These are phyloP conservation scores for Gilbertella persicaria DNA, from an alignment of 371 early-diverging fungal genomes.

Conservation along the genomic window DNA sequence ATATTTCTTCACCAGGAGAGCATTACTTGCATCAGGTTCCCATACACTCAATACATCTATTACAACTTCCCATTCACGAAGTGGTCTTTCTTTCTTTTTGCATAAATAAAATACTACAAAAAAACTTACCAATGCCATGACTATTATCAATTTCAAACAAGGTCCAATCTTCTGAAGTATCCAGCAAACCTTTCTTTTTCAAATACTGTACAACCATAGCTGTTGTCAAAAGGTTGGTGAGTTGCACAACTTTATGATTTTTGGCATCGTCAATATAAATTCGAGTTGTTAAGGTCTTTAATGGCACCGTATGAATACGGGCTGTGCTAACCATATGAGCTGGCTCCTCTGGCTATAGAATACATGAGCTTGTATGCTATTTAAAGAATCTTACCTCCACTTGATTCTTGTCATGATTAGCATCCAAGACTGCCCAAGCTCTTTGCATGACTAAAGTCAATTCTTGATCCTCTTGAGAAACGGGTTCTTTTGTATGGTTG, in stretches of 20 bases:
- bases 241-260: slow-evolving; percentile 72
- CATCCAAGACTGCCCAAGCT: slow-evolving; percentile 32
- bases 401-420: not conserved
- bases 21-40: slow-evolving; percentile 75
- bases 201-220: slow-evolving; percentile 73
- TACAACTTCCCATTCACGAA: slow-evolving; percentile 89
- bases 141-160: slow-evolving; percentile 88
- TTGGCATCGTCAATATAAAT: slow-evolving; percentile 82
- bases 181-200: slow-evolving; percentile 58
- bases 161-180: slow-evolving; percentile 74
- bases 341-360: slow-evolving; percentile 1
- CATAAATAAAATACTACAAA: slow-evolving; percentile 1
- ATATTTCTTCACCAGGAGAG: slow-evolving; percentile 76
- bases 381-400: slow-evolving; percentile 3
- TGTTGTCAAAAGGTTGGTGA: slow-evolving; percentile 74
- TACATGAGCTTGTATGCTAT: not conserved
- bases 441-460: slow-evolving; percentile 34
- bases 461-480: slow-evolving; percentile 30
- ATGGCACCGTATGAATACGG: slow-evolving; percentile 30
- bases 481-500: slow-evolving; percentile 2
- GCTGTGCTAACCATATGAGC: slow-evolving; percentile 19
- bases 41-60: slow-evolving; percentile 77
- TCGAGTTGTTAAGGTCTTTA: slow-evolving; percentile 70
- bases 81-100: slow-evolving; percentile 68
- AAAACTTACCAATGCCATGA: slow-evolving; percentile 60